phyloP scores from a whole-genome alignment of 805 yeast species.

The Cyberlindnera mississippiensis region DNA sequence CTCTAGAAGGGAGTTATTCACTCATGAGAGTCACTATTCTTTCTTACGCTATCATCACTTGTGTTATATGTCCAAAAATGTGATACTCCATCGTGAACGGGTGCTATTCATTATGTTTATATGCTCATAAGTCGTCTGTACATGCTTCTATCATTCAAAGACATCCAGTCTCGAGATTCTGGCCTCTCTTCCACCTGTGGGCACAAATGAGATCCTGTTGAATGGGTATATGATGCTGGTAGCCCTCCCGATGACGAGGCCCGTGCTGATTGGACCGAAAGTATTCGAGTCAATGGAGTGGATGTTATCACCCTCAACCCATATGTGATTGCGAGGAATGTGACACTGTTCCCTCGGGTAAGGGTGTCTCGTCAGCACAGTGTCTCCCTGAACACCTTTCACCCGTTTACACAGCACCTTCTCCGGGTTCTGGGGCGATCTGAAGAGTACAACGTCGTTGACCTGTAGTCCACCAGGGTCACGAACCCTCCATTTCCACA shows the following conservation, averaged over 20 bases:
- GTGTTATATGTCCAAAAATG: too few species aligned
- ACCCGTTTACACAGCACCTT: constrained; percentile 75
- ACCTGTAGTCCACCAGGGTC: constrained; percentile 42
- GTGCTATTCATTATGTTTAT: too few species aligned
- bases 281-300: constrained; percentile 82
- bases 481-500: constrained; percentile 61
- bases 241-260: constrained; percentile 76
- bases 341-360: constrained; percentile 60
- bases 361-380: constrained; percentile 54
- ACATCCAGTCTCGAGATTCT: constrained; percentile 26
- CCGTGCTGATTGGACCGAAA: constrained; percentile 86
- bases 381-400: constrained; percentile 71
- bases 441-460: constrained; percentile 72
- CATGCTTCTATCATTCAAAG: constrained; percentile 4
- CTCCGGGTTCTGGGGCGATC: constrained; percentile 80
- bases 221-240: constrained; percentile 68
- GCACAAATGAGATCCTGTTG: constrained; percentile 46
- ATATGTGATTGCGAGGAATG: constrained; percentile 76
- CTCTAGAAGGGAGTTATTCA: too few species aligned
- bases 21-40: too few species aligned
- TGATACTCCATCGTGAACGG: too few species aligned
- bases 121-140: too few species aligned
- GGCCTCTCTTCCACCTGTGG: constrained; percentile 51
- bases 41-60: not conserved
- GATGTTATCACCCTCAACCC: constrained; percentile 94